phyloP scores from a whole-genome alignment of 2,329 filamentous ascomycete species.

The Aspergillus thermomutatus region DNA sequence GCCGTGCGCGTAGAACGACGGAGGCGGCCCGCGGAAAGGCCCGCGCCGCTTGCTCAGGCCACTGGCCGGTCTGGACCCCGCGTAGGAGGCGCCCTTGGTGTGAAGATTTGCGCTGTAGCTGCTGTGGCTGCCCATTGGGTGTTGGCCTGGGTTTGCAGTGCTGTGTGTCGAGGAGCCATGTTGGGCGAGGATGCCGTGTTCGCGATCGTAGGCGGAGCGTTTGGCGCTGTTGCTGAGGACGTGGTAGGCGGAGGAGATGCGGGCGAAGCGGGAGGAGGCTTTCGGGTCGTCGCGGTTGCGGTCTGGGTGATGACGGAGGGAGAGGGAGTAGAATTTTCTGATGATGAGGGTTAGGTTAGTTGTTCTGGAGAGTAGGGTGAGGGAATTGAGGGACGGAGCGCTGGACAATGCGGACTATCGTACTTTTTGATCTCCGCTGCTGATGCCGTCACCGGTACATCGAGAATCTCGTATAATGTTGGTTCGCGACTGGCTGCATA shows the following conservation, averaged over 20 bases:
- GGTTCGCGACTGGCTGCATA: slow-evolving; percentile 31
- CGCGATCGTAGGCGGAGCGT: slow-evolving; percentile 75
- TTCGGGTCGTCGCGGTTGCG: slow-evolving; percentile 73
- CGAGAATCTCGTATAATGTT: slow-evolving; percentile 81
- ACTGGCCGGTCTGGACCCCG: slow-evolving; percentile 66
- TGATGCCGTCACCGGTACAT: slow-evolving; percentile 67
- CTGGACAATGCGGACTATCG: background rate
- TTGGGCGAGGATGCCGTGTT: slow-evolving; percentile 37
- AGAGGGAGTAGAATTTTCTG: slow-evolving; percentile 79
- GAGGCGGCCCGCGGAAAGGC: slow-evolving; percentile 79
- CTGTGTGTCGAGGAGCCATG: slow-evolving; percentile 28
- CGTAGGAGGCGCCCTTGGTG: slow-evolving; percentile 42
- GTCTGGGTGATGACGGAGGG: slow-evolving; percentile 90
- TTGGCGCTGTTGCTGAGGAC: slow-evolving; percentile 70
- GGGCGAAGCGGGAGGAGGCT: slow-evolving; percentile 73
- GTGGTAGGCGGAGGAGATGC: slow-evolving; percentile 79
- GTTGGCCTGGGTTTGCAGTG: slow-evolving; percentile 29
- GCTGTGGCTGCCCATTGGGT: slow-evolving; percentile 54
- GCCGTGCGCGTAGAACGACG: slow-evolving; percentile 79
- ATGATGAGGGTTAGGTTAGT: background rate
- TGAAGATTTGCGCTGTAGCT: slow-evolving; percentile 38
- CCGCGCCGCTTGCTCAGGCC: slow-evolving; percentile 75
- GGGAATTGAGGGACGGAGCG: background rate
- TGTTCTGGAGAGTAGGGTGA: background rate
- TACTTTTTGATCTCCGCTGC: slow-evolving; percentile 81